phyloP scores from a whole-genome alignment of 306 rosid species.

The Casuarina glauca region DNA sequence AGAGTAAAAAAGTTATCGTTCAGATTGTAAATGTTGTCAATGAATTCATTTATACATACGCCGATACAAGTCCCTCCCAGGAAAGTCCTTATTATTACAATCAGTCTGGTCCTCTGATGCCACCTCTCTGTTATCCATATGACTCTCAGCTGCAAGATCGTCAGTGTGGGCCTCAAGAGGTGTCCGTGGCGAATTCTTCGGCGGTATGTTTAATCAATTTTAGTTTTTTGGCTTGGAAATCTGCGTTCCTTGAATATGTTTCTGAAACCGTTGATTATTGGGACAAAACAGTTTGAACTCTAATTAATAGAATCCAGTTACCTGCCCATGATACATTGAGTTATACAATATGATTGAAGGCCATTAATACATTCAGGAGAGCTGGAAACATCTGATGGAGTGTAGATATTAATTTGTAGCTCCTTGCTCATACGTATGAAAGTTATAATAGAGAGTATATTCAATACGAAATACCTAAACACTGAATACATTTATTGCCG shows the following conservation, averaged over 20 bases:
- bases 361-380: neutral
- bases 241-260: neutral
- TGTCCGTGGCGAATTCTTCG: constrained; percentile 70
- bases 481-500: neutral
- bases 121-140: constrained; percentile 84
- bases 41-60: constrained; percentile 57
- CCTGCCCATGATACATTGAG: neutral
- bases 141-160: constrained; percentile 49
- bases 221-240: neutral
- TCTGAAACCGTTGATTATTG: neutral
- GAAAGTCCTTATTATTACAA: constrained; percentile 49
- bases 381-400: neutral
- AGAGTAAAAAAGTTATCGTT: constrained; percentile 69
- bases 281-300: neutral
- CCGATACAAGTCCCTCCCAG: constrained; percentile 53
- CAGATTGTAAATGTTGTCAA: constrained; percentile 71
- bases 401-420: neutral
- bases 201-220: constrained; percentile 41
- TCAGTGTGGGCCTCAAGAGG: constrained; percentile 69
- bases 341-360: neutral
- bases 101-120: constrained; percentile 86
- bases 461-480: neutral
- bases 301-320: neutral
- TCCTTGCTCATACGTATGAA: neutral
- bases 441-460: neutral